Evolutionary conservation across 306 rosid species (phyloP).

Genomic region (Cicer chorassanicum): DNA sequence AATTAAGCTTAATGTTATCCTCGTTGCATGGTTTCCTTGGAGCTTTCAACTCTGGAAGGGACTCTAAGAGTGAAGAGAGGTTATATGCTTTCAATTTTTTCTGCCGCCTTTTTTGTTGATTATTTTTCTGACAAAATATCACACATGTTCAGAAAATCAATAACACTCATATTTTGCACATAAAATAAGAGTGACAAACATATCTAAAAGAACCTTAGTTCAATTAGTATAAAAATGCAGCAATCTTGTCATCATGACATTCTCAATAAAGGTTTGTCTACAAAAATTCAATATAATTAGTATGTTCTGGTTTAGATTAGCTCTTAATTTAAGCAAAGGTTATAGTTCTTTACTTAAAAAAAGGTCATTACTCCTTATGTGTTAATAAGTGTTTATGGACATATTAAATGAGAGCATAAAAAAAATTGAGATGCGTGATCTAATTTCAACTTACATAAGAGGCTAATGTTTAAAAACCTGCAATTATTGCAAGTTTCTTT

Average conservation of each 20-base stretch:
- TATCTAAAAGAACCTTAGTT: not conserved
- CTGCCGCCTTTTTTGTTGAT: slow-evolving; percentile 60
- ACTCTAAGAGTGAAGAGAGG: slow-evolving; percentile 66
- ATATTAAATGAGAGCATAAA: not conserved
- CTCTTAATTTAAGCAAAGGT: not conserved
- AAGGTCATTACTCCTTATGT: not conserved
- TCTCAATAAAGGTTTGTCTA: not conserved
- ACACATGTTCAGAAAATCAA: slow-evolving; percentile 31
- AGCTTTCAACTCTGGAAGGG: slow-evolving; percentile 65
- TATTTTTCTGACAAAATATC: slow-evolving; percentile 48
- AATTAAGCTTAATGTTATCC: slow-evolving; percentile 54
- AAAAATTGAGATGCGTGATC: not conserved
- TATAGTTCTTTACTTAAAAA: not conserved
- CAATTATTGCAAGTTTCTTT: not conserved
- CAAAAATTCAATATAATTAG: slow-evolving; percentile 6
- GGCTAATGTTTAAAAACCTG: not conserved
- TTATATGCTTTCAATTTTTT: slow-evolving; percentile 69
- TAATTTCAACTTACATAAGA: not conserved
- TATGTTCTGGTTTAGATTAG: not conserved
- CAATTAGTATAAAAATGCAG: slow-evolving; percentile 4
- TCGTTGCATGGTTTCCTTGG: slow-evolving; percentile 33
- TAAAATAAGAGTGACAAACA: not conserved
- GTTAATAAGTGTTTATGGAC: not conserved
- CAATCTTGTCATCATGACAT: slow-evolving; percentile 14
- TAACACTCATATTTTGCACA: slow-evolving; percentile 9